Percentiles rank a stretch among this genome's conserved stretches.
phyloP scores from a whole-genome alignment of 192 early-diverging fungal species.

The Dissophora ornata region DNA sequence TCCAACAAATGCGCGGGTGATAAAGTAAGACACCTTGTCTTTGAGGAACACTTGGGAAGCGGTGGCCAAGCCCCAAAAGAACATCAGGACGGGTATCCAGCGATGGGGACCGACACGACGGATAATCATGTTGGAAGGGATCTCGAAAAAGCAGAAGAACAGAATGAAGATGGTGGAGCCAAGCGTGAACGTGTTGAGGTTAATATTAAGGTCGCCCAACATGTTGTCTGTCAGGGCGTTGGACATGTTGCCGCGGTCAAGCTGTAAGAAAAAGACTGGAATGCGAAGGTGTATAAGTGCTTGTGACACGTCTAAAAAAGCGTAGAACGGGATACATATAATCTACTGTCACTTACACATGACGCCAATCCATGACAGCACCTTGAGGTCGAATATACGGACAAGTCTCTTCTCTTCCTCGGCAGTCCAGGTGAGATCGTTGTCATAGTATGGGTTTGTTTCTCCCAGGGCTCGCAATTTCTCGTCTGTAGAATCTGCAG shows the following conservation, averaged over 20 bases:
- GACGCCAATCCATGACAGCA: constrained; percentile 57
- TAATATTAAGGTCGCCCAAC: constrained; percentile 52
- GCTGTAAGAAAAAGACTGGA: constrained; percentile 60
- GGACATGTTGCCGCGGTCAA: constrained; percentile 61
- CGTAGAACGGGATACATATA: too few relatives aligned
- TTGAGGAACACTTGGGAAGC: constrained; percentile 51
- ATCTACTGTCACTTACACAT: constrained; percentile 57
- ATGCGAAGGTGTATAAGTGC: too few relatives aligned
- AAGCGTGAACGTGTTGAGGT: constrained; percentile 58
- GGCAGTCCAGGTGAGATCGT: constrained; percentile 58
- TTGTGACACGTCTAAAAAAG: too few relatives aligned
- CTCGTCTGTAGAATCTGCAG: not conserved
- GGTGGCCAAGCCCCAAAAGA: constrained; percentile 32
- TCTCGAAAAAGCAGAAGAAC: constrained; percentile 57
- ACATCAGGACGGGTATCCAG: constrained; percentile 65
- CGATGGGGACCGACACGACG: constrained; percentile 61
- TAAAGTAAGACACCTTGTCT: constrained; percentile 53
- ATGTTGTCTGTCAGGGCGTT: constrained; percentile 64
- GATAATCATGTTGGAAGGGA: constrained; percentile 64
- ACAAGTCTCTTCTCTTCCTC: constrained; percentile 62
- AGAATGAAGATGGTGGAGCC: constrained; percentile 61
- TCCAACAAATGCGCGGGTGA: constrained; percentile 62
- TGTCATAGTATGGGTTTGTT: constrained; percentile 38
- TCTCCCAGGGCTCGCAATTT: constrained; percentile 20
- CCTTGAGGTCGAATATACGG: constrained; percentile 58